These are phyloP conservation scores for Malbranchea cinnamomea DNA, from an alignment of 2,329 filamentous ascomycete genomes.

Conservation along the genomic window DNA sequence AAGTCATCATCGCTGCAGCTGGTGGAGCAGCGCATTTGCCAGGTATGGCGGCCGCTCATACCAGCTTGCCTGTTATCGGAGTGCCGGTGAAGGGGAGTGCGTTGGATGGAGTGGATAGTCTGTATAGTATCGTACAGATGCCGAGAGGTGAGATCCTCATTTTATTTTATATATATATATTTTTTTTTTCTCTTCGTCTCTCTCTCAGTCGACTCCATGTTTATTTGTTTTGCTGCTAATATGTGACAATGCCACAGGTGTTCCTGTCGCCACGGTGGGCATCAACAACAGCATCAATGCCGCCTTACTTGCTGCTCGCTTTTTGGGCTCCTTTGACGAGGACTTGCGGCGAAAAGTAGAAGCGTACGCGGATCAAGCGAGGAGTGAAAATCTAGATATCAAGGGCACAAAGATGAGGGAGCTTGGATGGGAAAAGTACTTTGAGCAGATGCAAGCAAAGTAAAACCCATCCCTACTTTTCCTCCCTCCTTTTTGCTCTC, in stretches of 20 bases:
- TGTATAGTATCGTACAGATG: slow-evolving; percentile 66
- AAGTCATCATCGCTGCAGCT: slow-evolving; percentile 61
- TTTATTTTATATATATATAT: no score
- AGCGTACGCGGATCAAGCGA: slow-evolving; percentile 27
- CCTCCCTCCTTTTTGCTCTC: not conserved
- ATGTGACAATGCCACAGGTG: slow-evolving; percentile 32
- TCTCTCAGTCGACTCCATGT: not conserved
- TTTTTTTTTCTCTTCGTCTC: no score
- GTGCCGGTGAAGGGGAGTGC: slow-evolving; percentile 62
- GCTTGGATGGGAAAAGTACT: slow-evolving; percentile 30
- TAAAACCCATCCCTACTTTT: not conserved
- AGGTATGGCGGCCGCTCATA: slow-evolving; percentile 60
- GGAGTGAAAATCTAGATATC: slow-evolving; percentile 26
- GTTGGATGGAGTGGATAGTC: slow-evolving; percentile 55
- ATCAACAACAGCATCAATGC: slow-evolving; percentile 73
- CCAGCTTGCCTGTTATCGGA: slow-evolving; percentile 59
- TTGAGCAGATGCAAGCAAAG: slow-evolving; percentile 13
- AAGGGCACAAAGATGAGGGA: slow-evolving; percentile 30
- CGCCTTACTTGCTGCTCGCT: slow-evolving; percentile 53
- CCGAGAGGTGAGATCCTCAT: slow-evolving; percentile 36
- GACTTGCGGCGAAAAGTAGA: slow-evolving; percentile 28
- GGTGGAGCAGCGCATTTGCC: slow-evolving; percentile 60
- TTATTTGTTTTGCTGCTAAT: slow-evolving; percentile 8
- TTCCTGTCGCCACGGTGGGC: slow-evolving; percentile 60
- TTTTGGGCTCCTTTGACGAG: slow-evolving; percentile 41